Evolutionary conservation across 2,329 filamentous ascomycete genomes (phyloP).

Genomic region (Penicillium sp.): DNA sequence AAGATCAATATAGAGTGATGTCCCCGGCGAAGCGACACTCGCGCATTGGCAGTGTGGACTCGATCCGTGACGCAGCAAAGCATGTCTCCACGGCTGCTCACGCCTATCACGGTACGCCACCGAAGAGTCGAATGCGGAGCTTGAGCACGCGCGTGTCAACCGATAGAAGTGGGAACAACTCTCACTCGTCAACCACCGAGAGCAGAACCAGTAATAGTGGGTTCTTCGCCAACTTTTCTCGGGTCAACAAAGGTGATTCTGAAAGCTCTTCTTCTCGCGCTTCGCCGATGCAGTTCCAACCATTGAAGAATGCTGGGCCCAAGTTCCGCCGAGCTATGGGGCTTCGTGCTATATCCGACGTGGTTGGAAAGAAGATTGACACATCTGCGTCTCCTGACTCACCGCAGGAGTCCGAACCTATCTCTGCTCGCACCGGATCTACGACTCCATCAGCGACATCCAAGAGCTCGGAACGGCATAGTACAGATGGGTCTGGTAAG

Average conservation of each 20-base stretch:
- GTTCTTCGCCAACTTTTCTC: slow-evolving; percentile 46
- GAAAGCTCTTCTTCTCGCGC: slow-evolving; percentile 50
- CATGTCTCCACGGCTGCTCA: slow-evolving; percentile 59
- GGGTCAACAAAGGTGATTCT: slow-evolving; percentile 44
- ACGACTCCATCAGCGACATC: slow-evolving; percentile 60
- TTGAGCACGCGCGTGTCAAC: slow-evolving; percentile 55
- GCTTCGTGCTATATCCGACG: slow-evolving; percentile 81
- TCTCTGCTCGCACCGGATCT: slow-evolving; percentile 74
- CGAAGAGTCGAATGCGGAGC: slow-evolving; percentile 55
- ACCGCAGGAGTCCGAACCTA: slow-evolving; percentile 55
- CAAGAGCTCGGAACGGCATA: slow-evolving; percentile 76
- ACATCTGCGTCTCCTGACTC: slow-evolving; percentile 43
- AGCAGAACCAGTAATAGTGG: slow-evolving; percentile 40
- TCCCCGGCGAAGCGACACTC: slow-evolving; percentile 70
- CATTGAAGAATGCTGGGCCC: slow-evolving; percentile 57
- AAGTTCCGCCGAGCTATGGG: slow-evolving; percentile 61
- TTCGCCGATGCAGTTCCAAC: slow-evolving; percentile 46
- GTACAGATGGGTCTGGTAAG: slow-evolving; percentile 58
- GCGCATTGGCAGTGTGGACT: slow-evolving; percentile 75
- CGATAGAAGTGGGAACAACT: slow-evolving; percentile 35
- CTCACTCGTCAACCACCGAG: slow-evolving; percentile 54
- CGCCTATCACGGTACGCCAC: slow-evolving; percentile 62
- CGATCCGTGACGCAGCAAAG: slow-evolving; percentile 56
- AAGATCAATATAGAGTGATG: slow-evolving; percentile 67
- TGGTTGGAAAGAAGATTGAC: slow-evolving; percentile 53